These are phyloP conservation scores for Parsonsia alboflavescens DNA, from an alignment of 257 asterid species.

Conservation along the genomic window DNA sequence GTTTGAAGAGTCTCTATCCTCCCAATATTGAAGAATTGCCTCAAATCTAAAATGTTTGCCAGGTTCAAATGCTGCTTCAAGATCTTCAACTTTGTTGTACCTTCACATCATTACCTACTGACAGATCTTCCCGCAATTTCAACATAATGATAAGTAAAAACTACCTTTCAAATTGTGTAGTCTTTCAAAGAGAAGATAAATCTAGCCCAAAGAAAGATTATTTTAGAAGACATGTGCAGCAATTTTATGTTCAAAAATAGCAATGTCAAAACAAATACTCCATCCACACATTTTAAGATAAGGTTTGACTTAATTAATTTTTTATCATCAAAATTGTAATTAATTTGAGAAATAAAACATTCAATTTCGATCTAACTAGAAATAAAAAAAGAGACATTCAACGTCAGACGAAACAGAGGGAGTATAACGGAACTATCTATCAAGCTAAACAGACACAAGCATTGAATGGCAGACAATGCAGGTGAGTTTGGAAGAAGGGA, in stretches of 20 bases:
- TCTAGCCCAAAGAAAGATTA: not conserved
- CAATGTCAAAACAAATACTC: not conserved
- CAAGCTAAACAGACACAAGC: not conserved
- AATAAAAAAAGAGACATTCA: no score
- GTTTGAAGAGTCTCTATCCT: not conserved
- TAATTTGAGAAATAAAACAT: no score
- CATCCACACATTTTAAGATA: no score
- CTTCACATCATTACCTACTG: constrained; percentile 30
- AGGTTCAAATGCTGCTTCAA: constrained; percentile 40
- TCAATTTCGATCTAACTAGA: no score
- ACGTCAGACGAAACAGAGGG: no score
- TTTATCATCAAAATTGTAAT: no score
- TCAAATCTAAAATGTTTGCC: constrained; percentile 34
- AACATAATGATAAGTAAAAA: not conserved
- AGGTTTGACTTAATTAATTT: no score
- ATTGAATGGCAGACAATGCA: not conserved
- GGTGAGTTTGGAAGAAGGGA: constrained; percentile 4
- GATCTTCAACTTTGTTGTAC: constrained; percentile 49
- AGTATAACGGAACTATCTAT: not conserved
- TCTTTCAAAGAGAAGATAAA: not conserved
- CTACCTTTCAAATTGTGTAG: no score
- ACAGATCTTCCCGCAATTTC: constrained; percentile 37
- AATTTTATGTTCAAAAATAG: not conserved
- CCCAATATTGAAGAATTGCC: constrained; percentile 26
- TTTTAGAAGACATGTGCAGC: not conserved